Evolutionary conservation across 2,329 filamentous ascomycete genomes (phyloP).

Genomic region (Sclerotinia spermophila): DNA sequence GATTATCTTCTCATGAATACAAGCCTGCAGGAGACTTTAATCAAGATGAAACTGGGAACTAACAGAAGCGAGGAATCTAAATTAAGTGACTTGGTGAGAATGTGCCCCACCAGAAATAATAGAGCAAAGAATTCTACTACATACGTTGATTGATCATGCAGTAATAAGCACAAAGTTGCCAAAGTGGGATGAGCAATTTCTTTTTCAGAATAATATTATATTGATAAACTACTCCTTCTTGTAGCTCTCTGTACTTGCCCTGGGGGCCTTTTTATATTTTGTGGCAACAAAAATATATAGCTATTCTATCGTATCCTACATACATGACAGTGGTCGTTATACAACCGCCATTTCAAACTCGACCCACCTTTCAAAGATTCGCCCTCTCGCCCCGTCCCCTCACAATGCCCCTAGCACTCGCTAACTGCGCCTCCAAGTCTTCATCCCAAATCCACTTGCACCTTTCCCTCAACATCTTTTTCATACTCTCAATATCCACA

Average conservation of each 20-base stretch:
- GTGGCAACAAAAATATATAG: background rate
- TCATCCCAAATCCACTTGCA: conserved; percentile 40
- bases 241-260: no score
- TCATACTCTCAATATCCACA: conserved; percentile 39
- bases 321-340: background rate
- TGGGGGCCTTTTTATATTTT: background rate
- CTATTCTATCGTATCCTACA: background rate
- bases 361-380: background rate
- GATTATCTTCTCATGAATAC: background rate
- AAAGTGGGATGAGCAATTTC: background rate
- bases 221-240: background rate
- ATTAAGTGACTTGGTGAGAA: background rate
- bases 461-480: conserved; percentile 37
- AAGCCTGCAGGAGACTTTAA: background rate
- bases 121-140: background rate
- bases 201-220: background rate
- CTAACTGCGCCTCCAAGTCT: conserved; percentile 39
- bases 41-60: background rate
- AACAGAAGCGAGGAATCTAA: background rate
- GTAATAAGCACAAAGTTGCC: background rate
- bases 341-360: background rate
- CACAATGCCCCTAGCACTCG: conserved; percentile 40
- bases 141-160: background rate
- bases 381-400: background rate
- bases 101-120: background rate